Base-by-base conservation (phyloP, 306 rosid genomes). In the Quillaja saponaria region DNA sequence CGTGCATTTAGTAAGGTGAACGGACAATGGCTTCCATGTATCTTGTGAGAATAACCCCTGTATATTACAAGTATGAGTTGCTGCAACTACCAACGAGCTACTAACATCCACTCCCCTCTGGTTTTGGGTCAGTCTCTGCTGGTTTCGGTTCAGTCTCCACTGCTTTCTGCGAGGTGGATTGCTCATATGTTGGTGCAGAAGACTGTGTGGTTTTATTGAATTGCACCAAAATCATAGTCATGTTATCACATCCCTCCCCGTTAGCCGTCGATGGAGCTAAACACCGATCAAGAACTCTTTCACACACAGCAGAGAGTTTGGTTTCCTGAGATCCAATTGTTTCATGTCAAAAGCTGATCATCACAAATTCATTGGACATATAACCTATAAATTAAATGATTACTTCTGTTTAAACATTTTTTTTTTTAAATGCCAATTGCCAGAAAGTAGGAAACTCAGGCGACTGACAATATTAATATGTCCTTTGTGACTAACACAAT, bases 201-300 rank as follows among this genome's bases (percentile, higher is more conserved):
- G 81, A 61, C 47, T 6, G 87, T 31, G 64, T 38, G 42, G 79
- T 84, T 62, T 80, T 89, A 79, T 89, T 92, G 66, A 92, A 85
- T 72, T 86, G 96, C 51, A 92, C 94, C 83, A 92, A 50, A 67
- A 92, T 87, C 94, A 92, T 89, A 53, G 99, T 92, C 99, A 92
- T 92, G 84, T 92, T 92, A 46, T 92, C 99, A 39, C 99, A 89
- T 58, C 99, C 99, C 73, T 84, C 94, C 0, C 99, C 99, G 45
- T 75, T 51, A 10, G 81, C 80, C 3, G 81, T 78, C 3, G 96
- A 82, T 37, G 96, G 98, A 18, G 95, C 99, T 91, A 92, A 76
- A 74, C 99, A 92, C 71, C 52, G 76, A 72, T 92, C 94, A 15
- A 92, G 79, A 70, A 89, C 94, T 78, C 75, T 80, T 81, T 86